phyloP scores from a whole-genome alignment of 1,139 yeast species.

The Scheffersomyces cryptocercus region DNA sequence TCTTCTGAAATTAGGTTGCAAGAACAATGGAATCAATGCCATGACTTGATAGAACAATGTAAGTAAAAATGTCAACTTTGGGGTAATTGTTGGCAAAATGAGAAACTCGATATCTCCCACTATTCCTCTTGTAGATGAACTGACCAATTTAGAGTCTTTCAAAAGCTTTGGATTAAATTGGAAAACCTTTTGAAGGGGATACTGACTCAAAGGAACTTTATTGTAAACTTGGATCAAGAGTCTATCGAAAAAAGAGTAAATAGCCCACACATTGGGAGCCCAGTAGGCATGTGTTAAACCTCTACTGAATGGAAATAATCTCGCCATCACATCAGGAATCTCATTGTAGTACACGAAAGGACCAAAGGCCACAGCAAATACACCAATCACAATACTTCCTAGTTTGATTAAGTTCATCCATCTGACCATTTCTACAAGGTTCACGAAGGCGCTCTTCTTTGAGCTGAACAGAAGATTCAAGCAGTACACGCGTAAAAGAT shows the following conservation, averaged over 20 bases:
- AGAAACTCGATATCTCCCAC: constrained; percentile 89
- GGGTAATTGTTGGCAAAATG: constrained; percentile 77
- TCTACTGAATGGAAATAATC: constrained; percentile 91
- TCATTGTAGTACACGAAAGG: constrained; percentile 73
- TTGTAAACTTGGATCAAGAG: constrained; percentile 55
- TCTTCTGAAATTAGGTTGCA: constrained; percentile 73
- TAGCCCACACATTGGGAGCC: constrained; percentile 98
- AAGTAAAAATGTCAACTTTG: constrained; percentile 71
- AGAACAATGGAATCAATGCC: constrained; percentile 74
- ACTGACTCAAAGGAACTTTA: constrained; percentile 46
- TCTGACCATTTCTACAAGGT: constrained; percentile 41
- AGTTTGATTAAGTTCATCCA: constrained; percentile 64
- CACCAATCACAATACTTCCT: constrained; percentile 62
- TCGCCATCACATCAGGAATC: constrained; percentile 60
- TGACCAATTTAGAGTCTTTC: constrained; percentile 24
- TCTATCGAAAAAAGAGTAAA: constrained; percentile 85
- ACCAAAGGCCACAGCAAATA: constrained; percentile 70
- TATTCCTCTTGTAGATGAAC: constrained; percentile 74
- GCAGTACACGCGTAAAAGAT: constrained; percentile 71
- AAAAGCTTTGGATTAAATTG: constrained; percentile 33
- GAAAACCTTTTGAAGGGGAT: constrained; percentile 32
- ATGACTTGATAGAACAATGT: constrained; percentile 79
- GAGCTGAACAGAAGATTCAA: constrained; percentile 42
- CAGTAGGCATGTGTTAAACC: constrained; percentile 98
- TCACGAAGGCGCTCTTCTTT: constrained; percentile 21